Conservation (phyloP, 305 asterid species). For the Fraxinus velutina region DNA sequence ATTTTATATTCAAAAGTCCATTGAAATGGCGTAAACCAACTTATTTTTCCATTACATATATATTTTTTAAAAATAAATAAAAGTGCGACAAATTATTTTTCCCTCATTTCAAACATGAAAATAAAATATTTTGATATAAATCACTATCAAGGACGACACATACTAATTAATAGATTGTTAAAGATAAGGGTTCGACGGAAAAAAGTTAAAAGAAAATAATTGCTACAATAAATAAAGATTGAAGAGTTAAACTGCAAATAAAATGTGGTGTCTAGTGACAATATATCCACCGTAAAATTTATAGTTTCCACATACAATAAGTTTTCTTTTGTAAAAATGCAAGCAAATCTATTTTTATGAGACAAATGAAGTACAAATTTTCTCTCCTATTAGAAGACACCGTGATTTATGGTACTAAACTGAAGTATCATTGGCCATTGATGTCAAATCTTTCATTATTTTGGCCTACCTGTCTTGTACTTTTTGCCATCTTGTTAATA, state of each 20-base stretch:
- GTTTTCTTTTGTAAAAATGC: neutral
- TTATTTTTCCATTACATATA: too few species aligned
- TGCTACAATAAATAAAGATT: too few species aligned
- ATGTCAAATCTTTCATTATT: neutral
- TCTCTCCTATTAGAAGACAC: neutral
- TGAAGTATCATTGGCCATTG: neutral
- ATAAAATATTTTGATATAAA: neutral
- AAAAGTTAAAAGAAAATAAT: neutral
- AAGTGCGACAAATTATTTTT: neutral
- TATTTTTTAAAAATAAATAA: too few species aligned
- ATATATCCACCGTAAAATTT: neutral
- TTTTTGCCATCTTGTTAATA: neutral
- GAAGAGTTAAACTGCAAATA: neutral
- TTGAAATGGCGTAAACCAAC: neutral
- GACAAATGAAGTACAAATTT: neutral
- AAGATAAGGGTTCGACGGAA: neutral
- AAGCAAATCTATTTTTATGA: too few species aligned
- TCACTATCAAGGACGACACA: neutral
- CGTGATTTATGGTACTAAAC: neutral
- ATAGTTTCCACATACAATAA: neutral
- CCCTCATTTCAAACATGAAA: neutral
- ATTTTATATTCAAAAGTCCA: neutral
- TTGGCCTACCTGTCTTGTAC: conserved; percentile 3
- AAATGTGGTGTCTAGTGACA: too few species aligned
- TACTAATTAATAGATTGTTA: neutral